Conservation (phyloP, 1,139 yeast genomes). For the Pichia sp. region DNA sequence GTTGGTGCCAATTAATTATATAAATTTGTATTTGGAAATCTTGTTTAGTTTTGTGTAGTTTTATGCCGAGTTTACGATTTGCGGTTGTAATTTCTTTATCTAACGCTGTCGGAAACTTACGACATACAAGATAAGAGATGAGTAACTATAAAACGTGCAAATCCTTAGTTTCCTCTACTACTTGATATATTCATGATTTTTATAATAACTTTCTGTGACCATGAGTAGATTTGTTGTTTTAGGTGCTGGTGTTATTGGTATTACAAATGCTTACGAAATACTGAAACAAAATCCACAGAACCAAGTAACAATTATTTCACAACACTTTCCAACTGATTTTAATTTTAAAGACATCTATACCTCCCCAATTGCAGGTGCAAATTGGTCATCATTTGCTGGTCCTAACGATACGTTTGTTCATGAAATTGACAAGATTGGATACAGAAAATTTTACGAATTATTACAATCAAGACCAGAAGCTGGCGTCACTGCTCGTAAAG, state of each 20-base stretch:
- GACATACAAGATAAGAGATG: not conserved
- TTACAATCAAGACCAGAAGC: constrained; percentile 38
- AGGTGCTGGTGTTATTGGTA: constrained; percentile 56
- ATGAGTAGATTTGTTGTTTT: constrained; percentile 19
- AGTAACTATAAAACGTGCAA: too few relatives aligned
- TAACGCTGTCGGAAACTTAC: not conserved
- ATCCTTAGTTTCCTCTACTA: too few relatives aligned
- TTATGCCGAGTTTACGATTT: not conserved
- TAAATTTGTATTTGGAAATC: not conserved
- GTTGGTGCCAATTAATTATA: constrained; percentile 25
- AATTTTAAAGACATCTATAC: constrained; percentile 42
- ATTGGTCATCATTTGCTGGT: constrained; percentile 47
- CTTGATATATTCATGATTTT: too few relatives aligned
- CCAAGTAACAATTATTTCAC: constrained; percentile 46
- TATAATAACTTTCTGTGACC: not conserved
- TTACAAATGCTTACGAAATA: constrained; percentile 51
- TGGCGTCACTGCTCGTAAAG: constrained; percentile 38
- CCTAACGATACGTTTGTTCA: constrained; percentile 32
- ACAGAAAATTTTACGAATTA: constrained; percentile 36
- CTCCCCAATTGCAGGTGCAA: constrained; percentile 80
- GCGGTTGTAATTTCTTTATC: not conserved
- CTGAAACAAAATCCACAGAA: constrained; percentile 34
- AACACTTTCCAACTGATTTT: constrained; percentile 52
- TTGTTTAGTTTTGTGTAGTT: not conserved
- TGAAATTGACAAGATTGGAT: constrained; percentile 36